These are phyloP conservation scores for Leccinum proliferum DNA, from an alignment of 1,284 basidiomycete species.

Conservation along the genomic window DNA sequence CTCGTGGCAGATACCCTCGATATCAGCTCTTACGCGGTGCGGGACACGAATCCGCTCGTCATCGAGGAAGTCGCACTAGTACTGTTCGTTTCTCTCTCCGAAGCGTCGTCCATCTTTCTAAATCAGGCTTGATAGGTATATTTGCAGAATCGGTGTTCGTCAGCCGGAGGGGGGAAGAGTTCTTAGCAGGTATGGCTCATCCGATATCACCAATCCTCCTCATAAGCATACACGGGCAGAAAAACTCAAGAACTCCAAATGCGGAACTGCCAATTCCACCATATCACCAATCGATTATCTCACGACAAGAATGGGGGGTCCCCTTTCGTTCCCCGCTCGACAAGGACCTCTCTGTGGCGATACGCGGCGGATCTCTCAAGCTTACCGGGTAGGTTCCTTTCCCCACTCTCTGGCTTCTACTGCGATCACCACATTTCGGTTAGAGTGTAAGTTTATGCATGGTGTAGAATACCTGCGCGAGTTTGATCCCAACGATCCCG, in stretches of 20 bases:
- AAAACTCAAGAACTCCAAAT: slow-evolving; percentile 64
- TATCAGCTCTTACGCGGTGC: slow-evolving; percentile 71
- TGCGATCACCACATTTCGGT: too few relatives aligned
- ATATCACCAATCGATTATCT: slow-evolving; percentile 44
- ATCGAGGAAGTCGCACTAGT: slow-evolving; percentile 65
- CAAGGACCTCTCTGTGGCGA: slow-evolving; percentile 62
- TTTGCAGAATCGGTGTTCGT: slow-evolving; percentile 82
- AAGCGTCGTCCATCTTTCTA: background rate
- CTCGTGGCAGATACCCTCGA: slow-evolving; percentile 74
- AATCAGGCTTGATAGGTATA: slow-evolving; percentile 41
- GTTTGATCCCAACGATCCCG: too few relatives aligned
- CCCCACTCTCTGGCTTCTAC: slow-evolving; percentile 3
- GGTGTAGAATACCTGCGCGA: too few relatives aligned
- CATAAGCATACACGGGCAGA: slow-evolving; percentile 33
- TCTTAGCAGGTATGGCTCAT: slow-evolving; percentile 49
- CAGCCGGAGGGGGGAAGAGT: slow-evolving; percentile 60
- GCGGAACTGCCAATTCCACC: slow-evolving; percentile 63
- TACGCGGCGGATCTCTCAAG: slow-evolving; percentile 65
- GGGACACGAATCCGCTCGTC: slow-evolving; percentile 57
- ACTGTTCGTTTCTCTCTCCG: slow-evolving; percentile 40
- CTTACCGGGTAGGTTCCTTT: slow-evolving; percentile 49
- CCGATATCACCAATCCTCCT: background rate
- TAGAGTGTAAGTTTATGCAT: too few relatives aligned
- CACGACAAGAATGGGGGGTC: slow-evolving; percentile 44
- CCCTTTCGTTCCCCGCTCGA: slow-evolving; percentile 73